Evolutionary conservation across 495 filamentous ascomycete genomes (phyloP).

Genomic region (Penicillium cataractarum): DNA sequence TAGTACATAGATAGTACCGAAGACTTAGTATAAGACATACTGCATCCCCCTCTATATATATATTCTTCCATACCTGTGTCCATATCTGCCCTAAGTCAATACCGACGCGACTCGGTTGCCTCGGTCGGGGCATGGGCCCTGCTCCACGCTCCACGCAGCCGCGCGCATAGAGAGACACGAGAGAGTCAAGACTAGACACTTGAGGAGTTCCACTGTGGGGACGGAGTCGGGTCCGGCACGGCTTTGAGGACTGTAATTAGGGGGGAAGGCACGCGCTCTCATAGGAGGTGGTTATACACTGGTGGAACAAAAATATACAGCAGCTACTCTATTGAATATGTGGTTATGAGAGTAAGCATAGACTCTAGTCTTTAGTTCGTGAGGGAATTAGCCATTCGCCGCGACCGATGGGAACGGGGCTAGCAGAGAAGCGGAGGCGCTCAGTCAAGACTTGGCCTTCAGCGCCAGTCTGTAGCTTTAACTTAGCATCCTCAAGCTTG

Average conservation of each 20-base stretch:
- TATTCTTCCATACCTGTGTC: neutral
- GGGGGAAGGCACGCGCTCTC: too few species aligned
- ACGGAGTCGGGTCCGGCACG: neutral
- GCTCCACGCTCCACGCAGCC: conserved; percentile 23
- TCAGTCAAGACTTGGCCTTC: neutral
- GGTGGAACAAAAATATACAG: too few species aligned
- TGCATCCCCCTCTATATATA: neutral
- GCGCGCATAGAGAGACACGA: conserved; percentile 26
- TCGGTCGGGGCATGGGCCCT: conserved; percentile 1
- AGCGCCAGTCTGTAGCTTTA: neutral
- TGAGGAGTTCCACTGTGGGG: conserved; percentile 26
- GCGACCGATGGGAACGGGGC: neutral
- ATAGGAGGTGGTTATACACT: neutral
- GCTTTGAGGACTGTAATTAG: neutral
- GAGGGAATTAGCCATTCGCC: too few species aligned
- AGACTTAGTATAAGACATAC: neutral
- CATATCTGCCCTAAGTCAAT: too few species aligned
- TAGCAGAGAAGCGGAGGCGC: neutral
- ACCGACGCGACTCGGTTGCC: too few species aligned
- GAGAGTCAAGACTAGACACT: neutral
- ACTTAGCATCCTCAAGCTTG: neutral
- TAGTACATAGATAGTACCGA: neutral
- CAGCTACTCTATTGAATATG: too few species aligned
- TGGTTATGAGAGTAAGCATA: too few species aligned
- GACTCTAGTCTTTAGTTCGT: too few species aligned